phyloP scores from a whole-genome alignment of 352 stramenopile genomes.

The Thraustochytrium striatum region DNA sequence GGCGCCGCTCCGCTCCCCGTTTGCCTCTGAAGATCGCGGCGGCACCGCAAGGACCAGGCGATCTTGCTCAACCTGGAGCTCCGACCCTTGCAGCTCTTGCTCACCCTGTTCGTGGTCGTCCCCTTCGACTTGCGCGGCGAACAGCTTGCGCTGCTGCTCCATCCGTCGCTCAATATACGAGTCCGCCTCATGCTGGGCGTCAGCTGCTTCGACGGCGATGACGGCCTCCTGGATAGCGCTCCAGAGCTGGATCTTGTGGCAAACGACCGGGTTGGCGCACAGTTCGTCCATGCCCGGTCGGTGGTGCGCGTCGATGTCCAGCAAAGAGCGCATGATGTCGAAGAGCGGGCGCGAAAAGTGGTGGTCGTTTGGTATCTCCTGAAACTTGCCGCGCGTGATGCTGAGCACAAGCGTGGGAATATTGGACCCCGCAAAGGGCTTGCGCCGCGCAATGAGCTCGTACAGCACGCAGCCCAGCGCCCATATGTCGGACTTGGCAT shows the following conservation, averaged over 20 bases:
- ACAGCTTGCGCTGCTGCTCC: too few relatives aligned
- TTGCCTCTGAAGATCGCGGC: too few relatives aligned
- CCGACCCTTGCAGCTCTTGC: too few relatives aligned
- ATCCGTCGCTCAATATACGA: background rate
- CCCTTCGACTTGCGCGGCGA: too few relatives aligned
- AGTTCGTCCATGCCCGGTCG: slow-evolving; percentile 12
- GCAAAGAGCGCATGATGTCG: background rate
- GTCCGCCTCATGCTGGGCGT: slow-evolving; percentile 25
- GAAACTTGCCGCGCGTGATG: slow-evolving; percentile 46
- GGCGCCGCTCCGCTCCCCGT: too few relatives aligned
- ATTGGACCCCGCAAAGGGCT: slow-evolving; percentile 65
- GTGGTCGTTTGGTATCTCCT: slow-evolving; percentile 35
- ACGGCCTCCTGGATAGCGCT: slow-evolving; percentile 16
- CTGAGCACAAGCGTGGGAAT: slow-evolving; percentile 62
- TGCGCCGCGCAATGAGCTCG: slow-evolving; percentile 63
- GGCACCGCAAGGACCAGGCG: too few relatives aligned
- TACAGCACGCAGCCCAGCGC: slow-evolving; percentile 74
- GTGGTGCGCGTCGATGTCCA: background rate
- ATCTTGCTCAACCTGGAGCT: too few relatives aligned
- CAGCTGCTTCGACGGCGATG: background rate
- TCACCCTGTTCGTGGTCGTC: too few relatives aligned
- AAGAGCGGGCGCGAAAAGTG: background rate
- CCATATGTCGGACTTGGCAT: slow-evolving; percentile 72
- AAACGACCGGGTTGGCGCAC: background rate
- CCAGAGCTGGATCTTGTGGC: slow-evolving; percentile 33